Percentiles rank a stretch among this genome's conserved stretches.
Evolutionary conservation across 2,329 filamentous ascomycete genomes (phyloP).

Genomic region (Microdochium nivale): DNA sequence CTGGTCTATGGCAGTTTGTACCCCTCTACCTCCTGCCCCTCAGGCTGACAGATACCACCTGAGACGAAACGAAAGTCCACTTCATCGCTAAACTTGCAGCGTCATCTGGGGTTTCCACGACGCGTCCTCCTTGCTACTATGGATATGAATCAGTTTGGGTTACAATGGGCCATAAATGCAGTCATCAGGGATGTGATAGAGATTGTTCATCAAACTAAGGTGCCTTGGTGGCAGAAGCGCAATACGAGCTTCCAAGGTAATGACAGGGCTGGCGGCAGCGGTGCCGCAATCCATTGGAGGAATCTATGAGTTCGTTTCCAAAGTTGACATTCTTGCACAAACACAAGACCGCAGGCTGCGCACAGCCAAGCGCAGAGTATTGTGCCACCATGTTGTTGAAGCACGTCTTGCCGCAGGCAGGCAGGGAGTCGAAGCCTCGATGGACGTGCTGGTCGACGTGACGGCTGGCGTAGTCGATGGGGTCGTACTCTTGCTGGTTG

Average conservation of each 20-base stretch:
- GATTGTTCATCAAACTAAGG: neutral
- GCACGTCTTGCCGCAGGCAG: constrained; percentile 3
- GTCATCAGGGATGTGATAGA: no score
- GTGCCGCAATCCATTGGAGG: neutral
- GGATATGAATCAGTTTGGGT: no score
- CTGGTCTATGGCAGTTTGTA: no score
- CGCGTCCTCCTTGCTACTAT: no score
- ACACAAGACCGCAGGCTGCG: neutral
- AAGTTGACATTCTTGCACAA: neutral
- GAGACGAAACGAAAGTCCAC: no score
- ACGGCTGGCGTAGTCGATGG: neutral
- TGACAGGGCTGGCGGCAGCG: neutral
- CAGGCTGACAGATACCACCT: no score
- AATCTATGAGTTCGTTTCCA: neutral
- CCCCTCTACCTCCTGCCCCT: no score
- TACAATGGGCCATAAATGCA: no score
- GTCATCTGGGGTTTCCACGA: no score
- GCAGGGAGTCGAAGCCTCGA: neutral
- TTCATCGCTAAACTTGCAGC: no score
- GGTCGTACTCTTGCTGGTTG: no score
- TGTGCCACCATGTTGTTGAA: constrained; percentile 4
- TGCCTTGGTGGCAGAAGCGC: neutral
- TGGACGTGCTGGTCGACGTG: no score
- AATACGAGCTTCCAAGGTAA: neutral
- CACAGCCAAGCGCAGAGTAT: constrained; percentile 1